phyloP scores from a whole-genome alignment of 2,329 filamentous ascomycete species.

The Lizonia empirigonia region DNA sequence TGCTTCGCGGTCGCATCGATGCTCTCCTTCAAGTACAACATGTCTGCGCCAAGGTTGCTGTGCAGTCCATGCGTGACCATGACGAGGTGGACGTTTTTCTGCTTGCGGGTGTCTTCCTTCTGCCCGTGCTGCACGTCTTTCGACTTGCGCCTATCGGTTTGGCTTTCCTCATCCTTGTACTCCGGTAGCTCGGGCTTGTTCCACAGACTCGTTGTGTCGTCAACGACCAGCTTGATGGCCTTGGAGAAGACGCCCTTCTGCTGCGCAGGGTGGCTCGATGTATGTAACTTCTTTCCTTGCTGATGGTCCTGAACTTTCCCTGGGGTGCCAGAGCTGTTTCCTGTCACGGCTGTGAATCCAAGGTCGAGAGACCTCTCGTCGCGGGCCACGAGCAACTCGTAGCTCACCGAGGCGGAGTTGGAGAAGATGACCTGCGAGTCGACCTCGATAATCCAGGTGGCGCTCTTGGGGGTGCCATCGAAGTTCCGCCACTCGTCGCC shows the following conservation, averaged over 20 bases:
- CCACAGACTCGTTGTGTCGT: conserved; percentile 90
- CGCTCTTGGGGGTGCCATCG: conserved; percentile 56
- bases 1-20: conserved; percentile 84
- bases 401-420: conserved; percentile 81
- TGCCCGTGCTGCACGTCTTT: conserved; percentile 29
- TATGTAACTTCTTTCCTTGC: conserved; percentile 62
- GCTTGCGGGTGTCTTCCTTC: conserved; percentile 54
- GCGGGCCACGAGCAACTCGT: conserved; percentile 82
- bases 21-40: conserved; percentile 96
- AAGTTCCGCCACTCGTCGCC: conserved; percentile 34
- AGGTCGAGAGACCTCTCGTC: conserved; percentile 82
- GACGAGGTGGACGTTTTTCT: conserved; percentile 86
- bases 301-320: conserved; percentile 78
- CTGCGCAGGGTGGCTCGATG: conserved; percentile 62
- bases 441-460: conserved; percentile 90
- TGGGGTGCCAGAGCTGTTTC: conserved; percentile 54
- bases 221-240: conserved; percentile 76
- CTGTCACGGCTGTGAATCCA: conserved; percentile 63
- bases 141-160: conserved; percentile 30
- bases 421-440: conserved; percentile 95
- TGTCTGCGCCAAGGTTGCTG: conserved; percentile 93
- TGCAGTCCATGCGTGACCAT: conserved; percentile 93
- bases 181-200: conserved; percentile 84
- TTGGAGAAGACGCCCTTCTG: conserved; percentile 81
- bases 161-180: conserved; percentile 53